A percentile compares a stretch with the other conserved stretches of the same genome.
phyloP scores from a whole-genome alignment of 495 filamentous ascomycete species.

The Amniculicola lignicola region DNA sequence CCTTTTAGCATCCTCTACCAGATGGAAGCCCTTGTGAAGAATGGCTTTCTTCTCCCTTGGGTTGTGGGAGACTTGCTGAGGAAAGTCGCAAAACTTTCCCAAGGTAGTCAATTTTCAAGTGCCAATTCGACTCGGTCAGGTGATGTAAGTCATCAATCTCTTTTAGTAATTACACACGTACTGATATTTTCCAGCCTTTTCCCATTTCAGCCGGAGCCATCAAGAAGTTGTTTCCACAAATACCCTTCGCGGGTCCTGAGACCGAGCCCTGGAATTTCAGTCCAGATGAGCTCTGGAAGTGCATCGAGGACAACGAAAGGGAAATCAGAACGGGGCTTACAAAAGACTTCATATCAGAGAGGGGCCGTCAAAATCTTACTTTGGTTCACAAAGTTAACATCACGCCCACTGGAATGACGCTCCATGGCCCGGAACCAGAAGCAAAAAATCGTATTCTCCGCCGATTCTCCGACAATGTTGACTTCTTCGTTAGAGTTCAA shows the following conservation, averaged over 20 bases:
- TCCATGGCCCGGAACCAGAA: slow-evolving; percentile 69
- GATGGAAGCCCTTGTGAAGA: slow-evolving; percentile 1
- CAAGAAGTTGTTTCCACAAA: slow-evolving; percentile 3
- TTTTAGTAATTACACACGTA: too few species aligned
- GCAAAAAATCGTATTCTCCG: slow-evolving; percentile 70
- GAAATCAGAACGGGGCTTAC: background rate
- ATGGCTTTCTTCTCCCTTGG: slow-evolving; percentile 6
- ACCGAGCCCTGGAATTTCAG: background rate
- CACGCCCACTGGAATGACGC: slow-evolving; percentile 64
- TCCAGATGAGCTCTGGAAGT: background rate
- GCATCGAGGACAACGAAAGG: background rate
- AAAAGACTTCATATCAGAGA: background rate
- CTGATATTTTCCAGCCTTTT: too few species aligned
- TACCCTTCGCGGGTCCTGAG: background rate
- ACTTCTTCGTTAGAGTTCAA: slow-evolving; percentile 66
- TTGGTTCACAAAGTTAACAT: slow-evolving; percentile 61
- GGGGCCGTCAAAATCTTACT: slow-evolving; percentile 1
- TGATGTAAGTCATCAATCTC: too few species aligned
- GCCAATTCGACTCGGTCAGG: too few species aligned
- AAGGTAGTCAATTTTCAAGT: too few species aligned
- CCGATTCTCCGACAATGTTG: slow-evolving; percentile 59
- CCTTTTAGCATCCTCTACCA: background rate
- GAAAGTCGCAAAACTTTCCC: background rate
- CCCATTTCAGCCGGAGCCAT: background rate
- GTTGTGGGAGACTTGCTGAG: background rate